Base-by-base conservation (phyloP, 441 rosid species). In the Erodium moschatum region DNA sequence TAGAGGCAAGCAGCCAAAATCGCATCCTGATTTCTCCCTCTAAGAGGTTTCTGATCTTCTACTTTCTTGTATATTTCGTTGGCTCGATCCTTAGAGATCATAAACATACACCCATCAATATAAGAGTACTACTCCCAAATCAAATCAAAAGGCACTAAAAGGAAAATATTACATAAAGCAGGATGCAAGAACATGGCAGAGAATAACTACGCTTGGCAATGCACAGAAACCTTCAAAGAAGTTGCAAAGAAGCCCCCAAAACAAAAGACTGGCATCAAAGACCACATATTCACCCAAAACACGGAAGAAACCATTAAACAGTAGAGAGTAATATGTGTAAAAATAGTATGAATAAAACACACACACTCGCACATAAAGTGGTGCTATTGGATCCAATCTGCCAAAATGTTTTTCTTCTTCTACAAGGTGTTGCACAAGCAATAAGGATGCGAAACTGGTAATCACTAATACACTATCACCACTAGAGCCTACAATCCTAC, bases 31-130 rank as follows among this genome's bases (percentile, higher is more conserved):
- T 79, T 82, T 11, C 81, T 68, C 31, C 83, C 85, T 68, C 69
- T 79, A 35, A 77, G 72, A 20, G 78, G 80, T 50, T 79, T 82
- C 29, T 82, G 83, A 50, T 82, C 85, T 72, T 79, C 85, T 9
- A 82, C 81, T 75, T 77, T 82, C 77, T 79, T 79, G 60, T 77
- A 82, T 76, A 82, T 77, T 64, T 82, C 85, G 44, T 77, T 82
- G 5, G 85, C 85, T 38, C 83, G 75, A 75, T 79, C 82, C 82
- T 50, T 73, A 29, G 0, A 61, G 56, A 33, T 48, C 67, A 76
- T 60, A 71, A 48, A 58, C 16, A 18, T 31, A 29, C 20, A 29
- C 44, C 62, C 20, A 7, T 71, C 6, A 50, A 50, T 5, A n/a
- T 2, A 50, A 50, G 18, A 50, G 6, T 4, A 50, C 31, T 29